Percentiles rank a stretch among this genome's conserved stretches.
Evolutionary conservation across 345 rosid species (phyloP).

Genomic region (Salix purpurea): DNA sequence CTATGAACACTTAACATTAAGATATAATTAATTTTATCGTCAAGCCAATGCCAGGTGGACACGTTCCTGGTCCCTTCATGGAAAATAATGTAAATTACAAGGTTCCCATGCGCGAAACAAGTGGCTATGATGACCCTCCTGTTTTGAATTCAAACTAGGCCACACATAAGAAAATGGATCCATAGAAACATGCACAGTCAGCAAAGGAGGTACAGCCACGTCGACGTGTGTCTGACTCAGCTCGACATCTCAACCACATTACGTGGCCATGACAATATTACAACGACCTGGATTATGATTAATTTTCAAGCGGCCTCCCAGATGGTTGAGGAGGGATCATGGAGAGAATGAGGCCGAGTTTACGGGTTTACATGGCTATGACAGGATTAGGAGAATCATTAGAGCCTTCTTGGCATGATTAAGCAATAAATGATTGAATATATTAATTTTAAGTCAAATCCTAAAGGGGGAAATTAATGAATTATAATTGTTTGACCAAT

Average conservation of each 20-base stretch:
- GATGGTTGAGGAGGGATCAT: not conserved
- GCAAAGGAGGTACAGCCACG: slow-evolving; percentile 8
- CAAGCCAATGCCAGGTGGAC: not conserved
- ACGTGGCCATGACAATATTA: not conserved
- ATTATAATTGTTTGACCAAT: too few relatives aligned
- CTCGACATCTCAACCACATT: not conserved
- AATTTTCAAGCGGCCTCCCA: not conserved
- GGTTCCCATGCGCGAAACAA: not conserved
- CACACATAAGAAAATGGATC: not conserved
- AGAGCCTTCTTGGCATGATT: too few relatives aligned
- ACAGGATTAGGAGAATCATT: not conserved
- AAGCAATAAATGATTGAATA: too few relatives aligned
- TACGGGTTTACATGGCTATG: not conserved
- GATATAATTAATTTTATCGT: not conserved
- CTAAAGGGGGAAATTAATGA: too few relatives aligned
- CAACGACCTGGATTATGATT: not conserved
- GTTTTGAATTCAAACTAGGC: not conserved
- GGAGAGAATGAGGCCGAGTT: not conserved
- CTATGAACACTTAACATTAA: not conserved
- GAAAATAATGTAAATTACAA: not conserved
- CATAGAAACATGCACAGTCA: not conserved
- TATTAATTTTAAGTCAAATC: too few relatives aligned
- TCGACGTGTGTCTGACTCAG: slow-evolving; percentile 17
- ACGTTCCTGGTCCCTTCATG: too few relatives aligned
- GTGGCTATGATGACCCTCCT: not conserved